These are phyloP conservation scores for Racocetra persica DNA, from an alignment of 371 early-diverging fungal species.

Conservation along the genomic window DNA sequence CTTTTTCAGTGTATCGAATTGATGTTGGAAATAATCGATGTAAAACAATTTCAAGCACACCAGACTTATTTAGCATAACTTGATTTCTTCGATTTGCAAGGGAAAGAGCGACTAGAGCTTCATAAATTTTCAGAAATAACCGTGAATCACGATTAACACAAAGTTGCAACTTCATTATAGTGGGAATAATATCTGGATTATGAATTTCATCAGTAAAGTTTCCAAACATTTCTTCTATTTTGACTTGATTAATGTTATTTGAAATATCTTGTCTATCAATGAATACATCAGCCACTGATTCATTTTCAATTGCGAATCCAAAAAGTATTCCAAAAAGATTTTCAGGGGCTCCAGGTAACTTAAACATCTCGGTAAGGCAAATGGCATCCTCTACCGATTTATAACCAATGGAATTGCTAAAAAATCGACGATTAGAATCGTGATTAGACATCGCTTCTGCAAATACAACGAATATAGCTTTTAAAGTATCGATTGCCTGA, in stretches of 20 bases:
- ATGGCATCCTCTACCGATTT: constrained; percentile 68
- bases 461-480: constrained; percentile 61
- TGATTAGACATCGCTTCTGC: constrained; percentile 67
- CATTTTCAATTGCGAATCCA: constrained; percentile 67
- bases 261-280: constrained; percentile 28
- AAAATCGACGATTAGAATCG: constrained; percentile 60
- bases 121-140: constrained; percentile 56
- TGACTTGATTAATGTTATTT: not conserved
- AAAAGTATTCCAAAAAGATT: constrained; percentile 68
- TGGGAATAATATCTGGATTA: constrained; percentile 66
- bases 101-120: constrained; percentile 58
- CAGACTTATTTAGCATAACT: constrained; percentile 65
- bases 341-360: constrained; percentile 49
- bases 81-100: constrained; percentile 70
- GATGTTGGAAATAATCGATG: constrained; percentile 55
- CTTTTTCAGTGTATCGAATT: constrained; percentile 43
- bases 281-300: constrained; percentile 58
- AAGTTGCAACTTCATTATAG: constrained; percentile 61
- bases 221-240: constrained; percentile 45
- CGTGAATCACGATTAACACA: constrained; percentile 50
- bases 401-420: constrained; percentile 64
- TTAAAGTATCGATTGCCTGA: constrained; percentile 54
- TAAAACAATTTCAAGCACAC: constrained; percentile 60
- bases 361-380: constrained; percentile 64
- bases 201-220: constrained; percentile 49